Conservation (phyloP, 257 asterid genomes). For the Solanum arcanum region DNA sequence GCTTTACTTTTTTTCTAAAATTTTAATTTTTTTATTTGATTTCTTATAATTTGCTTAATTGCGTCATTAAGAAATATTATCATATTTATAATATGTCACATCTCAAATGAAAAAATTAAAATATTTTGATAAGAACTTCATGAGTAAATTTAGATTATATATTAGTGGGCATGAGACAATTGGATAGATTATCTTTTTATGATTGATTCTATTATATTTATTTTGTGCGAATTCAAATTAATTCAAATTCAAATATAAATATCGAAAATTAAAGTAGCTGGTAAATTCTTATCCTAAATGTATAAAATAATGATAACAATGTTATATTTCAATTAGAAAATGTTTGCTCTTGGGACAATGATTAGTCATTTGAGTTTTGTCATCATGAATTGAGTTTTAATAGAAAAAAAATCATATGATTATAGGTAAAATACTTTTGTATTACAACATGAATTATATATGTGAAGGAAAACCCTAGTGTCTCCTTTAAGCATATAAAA, state of each 20-base stretch:
- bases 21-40: neutral
- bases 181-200: neutral
- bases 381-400: neutral
- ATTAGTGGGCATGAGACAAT: neutral
- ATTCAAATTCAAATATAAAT: neutral
- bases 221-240: neutral
- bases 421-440: neutral
- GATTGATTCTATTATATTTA: neutral
- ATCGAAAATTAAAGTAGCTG: fast-evolving
- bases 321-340: neutral
- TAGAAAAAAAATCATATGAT: neutral
- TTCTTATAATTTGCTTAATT: neutral
- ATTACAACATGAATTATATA: neutral
- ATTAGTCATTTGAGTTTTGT: neutral
- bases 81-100: neutral
- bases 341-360: neutral
- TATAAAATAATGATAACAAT: too few species aligned
- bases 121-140: neutral
- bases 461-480: neutral
- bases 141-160: neutral
- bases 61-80: neutral
- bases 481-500: neutral
- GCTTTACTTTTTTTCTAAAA: neutral
- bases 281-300: neutral
- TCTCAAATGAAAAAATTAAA: neutral